phyloP scores from a whole-genome alignment of 192 early-diverging fungal species.

The Rhizophagus prolifer region DNA sequence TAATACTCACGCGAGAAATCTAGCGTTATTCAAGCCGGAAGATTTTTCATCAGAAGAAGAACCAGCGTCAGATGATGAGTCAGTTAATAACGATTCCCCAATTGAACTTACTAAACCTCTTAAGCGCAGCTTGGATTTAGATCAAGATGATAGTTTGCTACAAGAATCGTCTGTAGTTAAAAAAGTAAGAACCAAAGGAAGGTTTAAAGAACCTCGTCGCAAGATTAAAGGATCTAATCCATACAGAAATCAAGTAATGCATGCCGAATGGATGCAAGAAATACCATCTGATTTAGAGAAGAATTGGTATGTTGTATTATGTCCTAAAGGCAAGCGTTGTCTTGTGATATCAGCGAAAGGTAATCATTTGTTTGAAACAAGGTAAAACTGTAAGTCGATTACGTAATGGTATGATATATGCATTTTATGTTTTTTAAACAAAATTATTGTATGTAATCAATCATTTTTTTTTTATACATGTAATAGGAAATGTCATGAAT shows the following conservation, averaged over 20 bases:
- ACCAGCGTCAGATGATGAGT: constrained; percentile 26
- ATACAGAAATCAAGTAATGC: constrained; percentile 59
- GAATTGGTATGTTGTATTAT: constrained; percentile 52
- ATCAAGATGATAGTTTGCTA: constrained; percentile 26
- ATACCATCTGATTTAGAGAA: constrained; percentile 50
- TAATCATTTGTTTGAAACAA: constrained; percentile 25
- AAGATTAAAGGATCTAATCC: constrained; percentile 39
- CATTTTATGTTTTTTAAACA: background rate
- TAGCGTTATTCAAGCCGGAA: constrained; percentile 41
- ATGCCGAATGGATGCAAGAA: constrained; percentile 50
- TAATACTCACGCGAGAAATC: constrained; percentile 44
- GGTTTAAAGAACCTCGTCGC: constrained; percentile 31
- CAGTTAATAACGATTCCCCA: constrained; percentile 18
- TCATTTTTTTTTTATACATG: background rate
- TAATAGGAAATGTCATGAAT: constrained; percentile 36
- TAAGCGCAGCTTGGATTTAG: constrained; percentile 24
- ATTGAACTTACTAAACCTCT: constrained; percentile 30
- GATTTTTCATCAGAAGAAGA: constrained; percentile 36
- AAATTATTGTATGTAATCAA: background rate
- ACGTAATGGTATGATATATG: constrained; percentile 32
- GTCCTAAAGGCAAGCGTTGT: constrained; percentile 58
- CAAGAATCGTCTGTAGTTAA: constrained; percentile 12
- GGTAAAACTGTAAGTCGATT: constrained; percentile 41
- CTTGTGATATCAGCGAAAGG: constrained; percentile 55
- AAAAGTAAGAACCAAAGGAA: constrained; percentile 13